Evolutionary conservation across 2,329 filamentous ascomycete genomes (phyloP), one percentile per base, ranked within the genome.

Genomic region (Trichoderma arundinaceum): DNA sequence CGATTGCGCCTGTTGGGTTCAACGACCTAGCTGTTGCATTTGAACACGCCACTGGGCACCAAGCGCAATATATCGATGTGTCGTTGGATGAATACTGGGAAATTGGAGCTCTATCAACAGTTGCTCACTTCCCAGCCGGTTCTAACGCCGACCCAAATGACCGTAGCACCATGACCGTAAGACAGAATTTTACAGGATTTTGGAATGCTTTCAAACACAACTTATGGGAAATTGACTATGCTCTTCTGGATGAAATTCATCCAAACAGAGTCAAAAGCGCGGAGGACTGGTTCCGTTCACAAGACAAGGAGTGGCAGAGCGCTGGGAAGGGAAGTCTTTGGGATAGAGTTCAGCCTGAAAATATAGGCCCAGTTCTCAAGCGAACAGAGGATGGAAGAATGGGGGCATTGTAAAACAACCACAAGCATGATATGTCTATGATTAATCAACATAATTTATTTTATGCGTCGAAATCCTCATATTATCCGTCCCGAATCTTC

Each of bases 81-180:
- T 49, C 43, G 3, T 7, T 59, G 32, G 56, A 59, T 10, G 56
- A 49, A 8, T 59, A 59, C 19, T 59, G 41, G 32, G 3, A n/a
- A 1, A 48, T 4, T 22, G 56, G 43, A 1, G 7, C 32, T 4
- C n/a, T 59, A 12, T 33, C 56, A 10, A n/a, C 2, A 22, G 6
- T 49, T 19, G 43, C 12, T 22, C 10, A 59, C 6, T 12, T 13
- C 6, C 43, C 56, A 7, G 43, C 44, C 8, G 56, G 56, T 5
- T 28, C 22, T 28, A 7, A 15, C 7, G 43, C 44, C n/a, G 43
- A 59, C 28, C 17, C 43, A 19, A 59, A 46, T 6, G 41, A 59
- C 43, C 43, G 32, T 1, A 59, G 44, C 44, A 39, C 43, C 1
- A 59, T 49, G 56, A 38, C 56, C 3, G 8, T 13, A 6, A 35